Evolutionary conservation across 805 yeast species (phyloP).

Genomic region (Pichia membranifaciens): DNA sequence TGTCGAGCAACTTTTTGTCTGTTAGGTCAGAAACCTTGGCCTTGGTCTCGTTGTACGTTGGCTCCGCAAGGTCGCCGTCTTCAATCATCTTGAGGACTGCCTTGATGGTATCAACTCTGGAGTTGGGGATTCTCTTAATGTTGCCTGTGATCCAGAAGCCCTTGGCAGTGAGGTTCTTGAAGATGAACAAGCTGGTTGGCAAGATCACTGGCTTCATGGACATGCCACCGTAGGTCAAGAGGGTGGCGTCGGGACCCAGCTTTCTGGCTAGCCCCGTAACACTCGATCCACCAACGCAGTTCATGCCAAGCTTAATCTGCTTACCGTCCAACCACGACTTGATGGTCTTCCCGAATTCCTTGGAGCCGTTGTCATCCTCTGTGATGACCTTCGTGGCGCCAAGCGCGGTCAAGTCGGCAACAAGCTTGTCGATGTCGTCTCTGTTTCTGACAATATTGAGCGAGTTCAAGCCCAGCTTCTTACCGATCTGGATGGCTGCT

Average conservation of each 20-base stretch:
- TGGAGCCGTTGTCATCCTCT: constrained; percentile 73
- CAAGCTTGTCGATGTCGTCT: constrained; percentile 59
- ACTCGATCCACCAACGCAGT: constrained; percentile 91
- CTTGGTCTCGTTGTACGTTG: constrained; percentile 38
- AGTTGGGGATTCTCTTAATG: constrained; percentile 52
- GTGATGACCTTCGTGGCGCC: constrained; percentile 92
- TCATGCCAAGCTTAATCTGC: constrained; percentile 70
- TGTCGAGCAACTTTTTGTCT: constrained; percentile 37
- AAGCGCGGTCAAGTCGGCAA: constrained; percentile 45
- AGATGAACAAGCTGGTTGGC: constrained; percentile 84
- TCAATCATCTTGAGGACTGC: constrained; percentile 54
- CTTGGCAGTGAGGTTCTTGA: constrained; percentile 75
- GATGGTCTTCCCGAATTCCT: constrained; percentile 57
- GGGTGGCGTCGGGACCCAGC: constrained; percentile 62
- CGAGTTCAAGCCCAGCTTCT: constrained; percentile 71
- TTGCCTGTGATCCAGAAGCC: constrained; percentile 92
- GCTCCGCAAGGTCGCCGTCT: constrained; percentile 46
- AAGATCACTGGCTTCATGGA: constrained; percentile 89
- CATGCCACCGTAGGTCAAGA: constrained; percentile 97
- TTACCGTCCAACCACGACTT: constrained; percentile 46
- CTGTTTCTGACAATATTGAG: constrained; percentile 86
- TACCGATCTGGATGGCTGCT: constrained; percentile 83
- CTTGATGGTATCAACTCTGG: constrained; percentile 49
- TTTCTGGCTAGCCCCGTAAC: constrained; percentile 80
- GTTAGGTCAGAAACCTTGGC: constrained; percentile 28